Conservation (phyloP, 1,139 yeast genomes). For the Meyerozyma elateridarum region DNA sequence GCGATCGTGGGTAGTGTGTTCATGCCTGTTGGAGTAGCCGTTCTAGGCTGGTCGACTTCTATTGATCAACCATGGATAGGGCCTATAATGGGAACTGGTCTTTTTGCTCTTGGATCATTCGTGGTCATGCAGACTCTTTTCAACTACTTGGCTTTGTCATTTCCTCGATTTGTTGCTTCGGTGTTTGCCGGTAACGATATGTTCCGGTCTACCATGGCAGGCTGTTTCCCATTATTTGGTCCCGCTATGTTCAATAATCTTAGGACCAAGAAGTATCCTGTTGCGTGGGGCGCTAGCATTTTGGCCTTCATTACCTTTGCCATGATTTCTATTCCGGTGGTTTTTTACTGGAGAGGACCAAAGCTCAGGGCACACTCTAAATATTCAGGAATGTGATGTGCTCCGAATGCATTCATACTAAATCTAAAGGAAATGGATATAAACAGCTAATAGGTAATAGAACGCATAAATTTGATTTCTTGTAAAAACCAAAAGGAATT, state of each 20-base stretch:
- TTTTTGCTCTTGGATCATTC: constrained; percentile 26
- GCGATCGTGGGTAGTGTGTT: constrained; percentile 31
- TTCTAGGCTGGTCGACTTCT: constrained; percentile 30
- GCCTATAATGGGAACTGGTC: constrained; percentile 25
- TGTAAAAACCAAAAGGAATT: no score
- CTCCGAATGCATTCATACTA: no score
- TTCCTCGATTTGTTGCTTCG: constrained; percentile 33
- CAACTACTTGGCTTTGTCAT: constrained; percentile 61
- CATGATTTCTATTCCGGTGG: constrained; percentile 44
- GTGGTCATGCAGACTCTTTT: constrained; percentile 28
- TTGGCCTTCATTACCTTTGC: constrained; percentile 40
- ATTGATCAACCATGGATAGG: constrained; percentile 29
- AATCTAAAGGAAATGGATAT: no score
- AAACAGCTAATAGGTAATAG: no score
- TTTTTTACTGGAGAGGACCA: constrained; percentile 47
- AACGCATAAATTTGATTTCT: no score
- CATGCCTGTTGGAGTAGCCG: constrained; percentile 28
- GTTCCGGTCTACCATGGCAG: constrained; percentile 24
- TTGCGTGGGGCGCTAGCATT: constrained; percentile 65
- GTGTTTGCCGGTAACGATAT: constrained; percentile 29
- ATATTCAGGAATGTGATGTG: no score
- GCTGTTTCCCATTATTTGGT: constrained; percentile 29
- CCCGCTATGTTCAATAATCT: constrained; percentile 42
- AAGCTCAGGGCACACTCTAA: constrained; percentile 43
- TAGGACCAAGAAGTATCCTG: constrained; percentile 27